These are phyloP conservation scores for Fulvia fulva DNA, from an alignment of 2,329 filamentous ascomycete genomes.

Conservation along the genomic window DNA sequence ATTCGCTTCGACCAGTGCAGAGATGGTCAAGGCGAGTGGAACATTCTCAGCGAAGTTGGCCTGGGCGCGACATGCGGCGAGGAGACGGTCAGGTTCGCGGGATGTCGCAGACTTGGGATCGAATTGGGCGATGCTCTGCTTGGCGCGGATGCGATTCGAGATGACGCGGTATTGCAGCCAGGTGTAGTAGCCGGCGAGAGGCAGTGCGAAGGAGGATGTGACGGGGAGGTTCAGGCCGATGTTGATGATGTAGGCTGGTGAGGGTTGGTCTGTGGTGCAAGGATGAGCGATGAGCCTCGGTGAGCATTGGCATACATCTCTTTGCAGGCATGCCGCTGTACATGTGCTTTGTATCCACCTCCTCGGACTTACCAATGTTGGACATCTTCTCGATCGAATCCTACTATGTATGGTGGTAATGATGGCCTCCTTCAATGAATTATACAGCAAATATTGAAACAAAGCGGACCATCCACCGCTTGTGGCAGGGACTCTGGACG, in stretches of 20 bases:
- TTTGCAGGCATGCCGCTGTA: background rate
- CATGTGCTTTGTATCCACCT: no score
- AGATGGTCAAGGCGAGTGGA: constrained; percentile 13
- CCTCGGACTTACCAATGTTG: background rate
- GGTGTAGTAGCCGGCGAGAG: constrained; percentile 18
- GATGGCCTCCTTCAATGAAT: no score
- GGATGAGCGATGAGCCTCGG: no score
- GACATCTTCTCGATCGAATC: background rate
- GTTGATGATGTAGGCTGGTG: constrained; percentile 4
- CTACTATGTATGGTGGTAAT: no score
- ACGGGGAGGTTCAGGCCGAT: constrained; percentile 12
- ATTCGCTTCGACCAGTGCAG: constrained; percentile 12
- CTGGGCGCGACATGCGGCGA: constrained; percentile 13
- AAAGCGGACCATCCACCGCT: constrained; percentile 2
- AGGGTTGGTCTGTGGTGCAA: background rate
- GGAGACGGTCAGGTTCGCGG: constrained; percentile 6
- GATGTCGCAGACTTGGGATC: background rate
- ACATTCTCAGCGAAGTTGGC: constrained; percentile 19
- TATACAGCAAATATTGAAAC: no score
- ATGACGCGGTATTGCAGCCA: constrained; percentile 16
- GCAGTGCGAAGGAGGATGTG: constrained; percentile 17
- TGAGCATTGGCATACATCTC: no score
- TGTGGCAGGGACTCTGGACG: no score
- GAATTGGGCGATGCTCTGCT: constrained; percentile 9
- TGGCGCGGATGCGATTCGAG: constrained; percentile 7